These are phyloP conservation scores for Clitopilus hobsonii DNA, from an alignment of 768 basidiomycete genomes.

Conservation along the genomic window DNA sequence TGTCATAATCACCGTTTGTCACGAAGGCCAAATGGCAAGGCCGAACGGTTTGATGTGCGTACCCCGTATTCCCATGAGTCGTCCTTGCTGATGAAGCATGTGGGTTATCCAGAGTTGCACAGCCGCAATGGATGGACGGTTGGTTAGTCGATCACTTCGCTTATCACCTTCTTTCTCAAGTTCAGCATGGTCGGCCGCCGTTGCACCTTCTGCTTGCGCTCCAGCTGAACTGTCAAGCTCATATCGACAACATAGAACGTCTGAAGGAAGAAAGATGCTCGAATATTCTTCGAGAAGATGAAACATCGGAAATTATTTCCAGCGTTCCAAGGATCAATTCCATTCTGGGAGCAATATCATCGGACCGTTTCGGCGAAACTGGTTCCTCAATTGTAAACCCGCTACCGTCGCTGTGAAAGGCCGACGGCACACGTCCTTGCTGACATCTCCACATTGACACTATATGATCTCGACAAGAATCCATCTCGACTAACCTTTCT, in stretches of 20 bases:
- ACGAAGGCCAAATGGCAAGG: not conserved
- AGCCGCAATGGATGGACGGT: not conserved
- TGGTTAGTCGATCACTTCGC: not conserved
- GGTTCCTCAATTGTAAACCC: not conserved
- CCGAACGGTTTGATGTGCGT: not conserved
- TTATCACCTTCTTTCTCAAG: not conserved
- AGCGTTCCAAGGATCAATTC: not conserved
- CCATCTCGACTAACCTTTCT: not conserved
- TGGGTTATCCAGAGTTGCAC: not conserved
- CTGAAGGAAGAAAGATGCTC: too few species aligned
- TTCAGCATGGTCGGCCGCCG: not conserved
- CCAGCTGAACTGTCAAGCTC: too few species aligned
- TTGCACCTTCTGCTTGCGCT: too few species aligned
- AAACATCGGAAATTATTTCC: not conserved
- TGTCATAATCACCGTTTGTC: constrained; percentile 1
- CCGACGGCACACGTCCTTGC: not conserved
- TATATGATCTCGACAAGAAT: not conserved
- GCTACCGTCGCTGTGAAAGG: not conserved
- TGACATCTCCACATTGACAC: not conserved
- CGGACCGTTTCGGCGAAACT: not conserved
- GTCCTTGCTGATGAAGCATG: not conserved
- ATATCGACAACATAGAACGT: too few species aligned
- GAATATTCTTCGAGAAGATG: not conserved
- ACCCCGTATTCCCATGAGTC: not conserved
- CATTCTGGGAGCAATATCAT: not conserved